These are phyloP conservation scores for Heritiera fomes DNA, from an alignment of 345 rosid species.

Conservation along the genomic window DNA sequence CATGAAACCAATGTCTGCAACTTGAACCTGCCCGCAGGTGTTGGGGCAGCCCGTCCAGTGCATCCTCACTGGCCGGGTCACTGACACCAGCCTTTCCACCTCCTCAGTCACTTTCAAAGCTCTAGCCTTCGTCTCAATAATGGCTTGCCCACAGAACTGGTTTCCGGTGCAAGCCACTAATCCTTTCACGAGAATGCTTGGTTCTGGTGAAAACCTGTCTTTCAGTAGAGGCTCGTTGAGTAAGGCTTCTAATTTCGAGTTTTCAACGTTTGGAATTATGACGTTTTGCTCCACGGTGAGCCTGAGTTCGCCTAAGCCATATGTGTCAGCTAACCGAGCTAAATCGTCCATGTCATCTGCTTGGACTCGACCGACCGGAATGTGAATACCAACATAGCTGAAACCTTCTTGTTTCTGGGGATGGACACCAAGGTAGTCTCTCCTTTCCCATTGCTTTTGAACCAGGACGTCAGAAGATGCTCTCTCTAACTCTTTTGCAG, in stretches of 20 bases:
- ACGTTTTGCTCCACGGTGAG: conserved; percentile 93
- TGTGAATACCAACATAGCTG: conserved; percentile 76
- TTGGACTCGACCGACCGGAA: conserved; percentile 87
- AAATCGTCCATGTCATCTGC: conserved; percentile 95
- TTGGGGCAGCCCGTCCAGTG: conserved; percentile 99
- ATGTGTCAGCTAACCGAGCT: conserved; percentile 69
- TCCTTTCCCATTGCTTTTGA: conserved; percentile 77
- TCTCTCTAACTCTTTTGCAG: conserved; percentile 58
- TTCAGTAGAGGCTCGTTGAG: conserved; percentile 63
- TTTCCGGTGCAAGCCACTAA: conserved; percentile 93
- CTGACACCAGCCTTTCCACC: conserved; percentile 69
- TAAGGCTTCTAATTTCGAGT: conserved; percentile 67
- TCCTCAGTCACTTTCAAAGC: conserved; percentile 87
- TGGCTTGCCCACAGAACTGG: conserved; percentile 92
- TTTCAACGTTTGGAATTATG: conserved; percentile 75
- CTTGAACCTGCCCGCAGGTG: conserved; percentile 88
- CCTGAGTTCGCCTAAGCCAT: conserved; percentile 85
- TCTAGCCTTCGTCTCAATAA: conserved; percentile 90
- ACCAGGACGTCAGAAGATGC: conserved; percentile 66
- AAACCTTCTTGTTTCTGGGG: conserved; percentile 90
- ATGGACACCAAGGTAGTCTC: conserved; percentile 78
- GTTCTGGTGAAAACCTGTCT: conserved; percentile 66
- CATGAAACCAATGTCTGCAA: conserved; percentile 96
- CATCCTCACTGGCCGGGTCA: conserved; percentile 69
- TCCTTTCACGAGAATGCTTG: conserved; percentile 80